Conservation (phyloP, 2,329 filamentous ascomycete genomes). For the Ceratocystiopsis minuta region DNA sequence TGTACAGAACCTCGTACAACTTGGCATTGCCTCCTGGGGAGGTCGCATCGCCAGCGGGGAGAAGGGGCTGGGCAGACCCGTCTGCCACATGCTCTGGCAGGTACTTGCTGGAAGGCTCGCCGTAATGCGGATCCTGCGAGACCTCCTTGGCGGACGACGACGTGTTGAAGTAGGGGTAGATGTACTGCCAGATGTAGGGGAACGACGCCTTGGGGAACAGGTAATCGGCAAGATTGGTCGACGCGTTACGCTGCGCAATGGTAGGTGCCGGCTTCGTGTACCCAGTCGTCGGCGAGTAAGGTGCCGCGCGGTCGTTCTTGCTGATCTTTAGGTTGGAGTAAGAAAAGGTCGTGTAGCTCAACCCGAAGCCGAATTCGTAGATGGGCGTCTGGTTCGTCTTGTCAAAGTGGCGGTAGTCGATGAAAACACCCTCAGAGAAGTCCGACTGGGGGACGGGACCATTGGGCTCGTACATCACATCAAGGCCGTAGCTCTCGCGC, state of each 20-base stretch:
- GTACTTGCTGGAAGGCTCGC: constrained; percentile 35
- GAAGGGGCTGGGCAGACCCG: constrained; percentile 36
- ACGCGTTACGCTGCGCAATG: constrained; percentile 41
- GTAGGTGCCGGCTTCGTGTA: constrained; percentile 43
- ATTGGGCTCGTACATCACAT: constrained; percentile 47
- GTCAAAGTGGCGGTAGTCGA: constrained; percentile 68
- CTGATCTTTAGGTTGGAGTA: constrained; percentile 48
- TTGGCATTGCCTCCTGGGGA: constrained; percentile 42
- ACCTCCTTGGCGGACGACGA: constrained; percentile 36
- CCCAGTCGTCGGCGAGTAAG: constrained; percentile 41
- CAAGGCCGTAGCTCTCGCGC: constrained; percentile 47
- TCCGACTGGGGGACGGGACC: constrained; percentile 48
- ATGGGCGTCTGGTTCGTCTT: constrained; percentile 44
- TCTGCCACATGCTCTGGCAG: constrained; percentile 41
- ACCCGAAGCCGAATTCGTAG: constrained; percentile 66
- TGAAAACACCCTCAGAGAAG: constrained; percentile 62
- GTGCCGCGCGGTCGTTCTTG: constrained; percentile 25
- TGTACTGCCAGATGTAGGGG: constrained; percentile 32
- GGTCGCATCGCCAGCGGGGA: constrained; percentile 26
- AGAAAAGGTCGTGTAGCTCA: constrained; percentile 64
- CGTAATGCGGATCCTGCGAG: constrained; percentile 41
- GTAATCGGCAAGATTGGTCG: constrained; percentile 45
- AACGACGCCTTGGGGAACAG: constrained; percentile 42
- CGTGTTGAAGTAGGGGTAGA: constrained; percentile 57
- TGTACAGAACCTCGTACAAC: constrained; percentile 54